Conservation (phyloP, 345 rosid genomes). For the Linum trigynum region DNA sequence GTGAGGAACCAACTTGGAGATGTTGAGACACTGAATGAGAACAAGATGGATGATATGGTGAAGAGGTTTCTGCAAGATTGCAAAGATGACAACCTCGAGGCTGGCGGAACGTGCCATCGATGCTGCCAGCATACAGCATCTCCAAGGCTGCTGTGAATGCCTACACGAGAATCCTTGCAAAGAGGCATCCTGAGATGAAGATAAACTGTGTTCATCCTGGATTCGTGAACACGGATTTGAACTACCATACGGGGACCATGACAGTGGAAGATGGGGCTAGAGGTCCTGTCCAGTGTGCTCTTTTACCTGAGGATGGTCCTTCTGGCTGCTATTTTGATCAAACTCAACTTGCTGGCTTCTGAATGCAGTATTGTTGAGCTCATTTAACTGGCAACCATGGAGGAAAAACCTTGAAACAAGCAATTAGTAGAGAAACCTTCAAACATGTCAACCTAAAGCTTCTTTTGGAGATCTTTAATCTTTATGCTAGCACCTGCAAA, state of each 20-base stretch:
- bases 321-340: background rate
- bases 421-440: too few species aligned
- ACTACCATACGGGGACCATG: conserved; percentile 1
- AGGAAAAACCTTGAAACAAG: too few species aligned
- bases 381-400: too few species aligned
- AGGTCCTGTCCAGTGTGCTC: conserved; percentile 16
- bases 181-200: conserved; percentile 4
- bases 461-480: too few species aligned
- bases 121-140: conserved; percentile 3
- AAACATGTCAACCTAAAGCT: too few species aligned
- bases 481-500: too few species aligned
- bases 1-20: background rate
- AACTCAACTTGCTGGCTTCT: background rate
- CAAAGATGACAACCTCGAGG: conserved; percentile 1
- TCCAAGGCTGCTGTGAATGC: conserved; percentile 9
- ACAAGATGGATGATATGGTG: background rate
- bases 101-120: background rate
- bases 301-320: conserved; percentile 5
- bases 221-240: conserved; percentile 6
- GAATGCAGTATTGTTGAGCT: background rate
- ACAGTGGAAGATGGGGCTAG: conserved; percentile 11
- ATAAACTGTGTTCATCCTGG: conserved; percentile 11
- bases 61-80: conserved; percentile 1
- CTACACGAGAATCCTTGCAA: conserved; percentile 6
- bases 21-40: background rate